These are phyloP conservation scores for Waltiozyma sp. DNA, from an alignment of 1,139 yeast genomes.

Conservation along the genomic window DNA sequence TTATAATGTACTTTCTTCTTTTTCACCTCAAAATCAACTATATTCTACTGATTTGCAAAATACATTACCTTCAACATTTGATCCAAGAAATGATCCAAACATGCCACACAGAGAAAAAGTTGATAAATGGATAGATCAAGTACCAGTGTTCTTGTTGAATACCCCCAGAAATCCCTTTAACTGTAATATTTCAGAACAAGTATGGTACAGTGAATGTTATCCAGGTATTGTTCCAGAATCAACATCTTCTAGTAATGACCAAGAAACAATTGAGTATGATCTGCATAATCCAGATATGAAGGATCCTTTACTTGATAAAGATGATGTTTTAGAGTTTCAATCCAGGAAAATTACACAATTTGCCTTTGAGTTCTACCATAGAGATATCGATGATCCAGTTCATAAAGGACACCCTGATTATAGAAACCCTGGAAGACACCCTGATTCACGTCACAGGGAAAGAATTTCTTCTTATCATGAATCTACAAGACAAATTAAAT, in stretches of 20 bases:
- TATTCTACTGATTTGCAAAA: not conserved
- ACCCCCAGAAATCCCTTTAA: constrained; percentile 4
- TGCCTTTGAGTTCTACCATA: not conserved
- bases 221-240: constrained; percentile 30
- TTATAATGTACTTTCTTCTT: not conserved
- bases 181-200: not conserved
- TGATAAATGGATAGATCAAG: constrained; percentile 42
- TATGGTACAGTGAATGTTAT: constrained; percentile 31
- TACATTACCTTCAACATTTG: constrained; percentile 33
- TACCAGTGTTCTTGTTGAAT: constrained; percentile 32
- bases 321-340: not conserved
- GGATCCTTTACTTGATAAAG: constrained; percentile 1
- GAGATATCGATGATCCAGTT: not conserved
- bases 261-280: constrained; percentile 8
- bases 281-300: constrained; percentile 16
- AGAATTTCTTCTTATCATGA: no score
- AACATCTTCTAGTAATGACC: constrained; percentile 7
- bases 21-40: not conserved
- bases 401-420: not conserved
- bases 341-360: not conserved
- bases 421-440: not conserved
- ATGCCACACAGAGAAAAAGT: constrained; percentile 59
- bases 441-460: not conserved
- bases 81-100: constrained; percentile 46
- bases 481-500: not conserved